Percentiles rank a stretch among this genome's conserved stretches.
Evolutionary conservation across 2,329 filamentous ascomycete genomes (phyloP).

Genomic region (Nemania sp.): DNA sequence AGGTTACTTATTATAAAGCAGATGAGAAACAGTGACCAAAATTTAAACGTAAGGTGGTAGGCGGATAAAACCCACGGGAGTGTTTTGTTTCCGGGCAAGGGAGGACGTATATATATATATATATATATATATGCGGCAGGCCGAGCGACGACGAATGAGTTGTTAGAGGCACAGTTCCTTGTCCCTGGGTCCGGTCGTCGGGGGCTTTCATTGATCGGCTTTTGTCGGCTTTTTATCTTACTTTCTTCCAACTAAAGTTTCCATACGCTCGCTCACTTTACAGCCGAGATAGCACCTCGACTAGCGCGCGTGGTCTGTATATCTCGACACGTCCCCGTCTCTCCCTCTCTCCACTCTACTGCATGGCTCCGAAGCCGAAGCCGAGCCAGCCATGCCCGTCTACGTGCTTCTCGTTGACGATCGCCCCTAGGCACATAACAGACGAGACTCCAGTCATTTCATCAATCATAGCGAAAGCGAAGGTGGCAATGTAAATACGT

Average conservation of each 20-base stretch:
- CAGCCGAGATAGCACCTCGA: background rate
- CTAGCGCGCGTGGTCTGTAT: background rate
- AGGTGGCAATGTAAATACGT: background rate
- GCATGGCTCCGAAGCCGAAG: constrained; percentile 3
- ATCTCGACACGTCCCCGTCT: background rate
- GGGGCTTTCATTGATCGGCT: background rate
- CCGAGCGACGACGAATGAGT: background rate
- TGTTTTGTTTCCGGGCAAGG: too few relatives aligned
- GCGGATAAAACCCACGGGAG: too few relatives aligned
- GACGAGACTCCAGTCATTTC: background rate
- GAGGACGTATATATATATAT: too few relatives aligned
- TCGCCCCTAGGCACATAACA: background rate
- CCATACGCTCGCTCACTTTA: background rate
- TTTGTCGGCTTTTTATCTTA: background rate
- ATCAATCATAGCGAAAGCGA: background rate
- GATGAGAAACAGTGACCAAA: too few relatives aligned
- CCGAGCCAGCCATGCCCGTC: background rate
- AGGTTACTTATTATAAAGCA: too few relatives aligned
- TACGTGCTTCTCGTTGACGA: background rate
- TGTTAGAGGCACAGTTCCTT: background rate
- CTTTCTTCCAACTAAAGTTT: background rate
- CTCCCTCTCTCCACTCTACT: background rate
- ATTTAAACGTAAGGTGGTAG: too few relatives aligned
- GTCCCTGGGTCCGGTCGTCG: constrained; percentile 2
- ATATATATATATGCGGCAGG: too few relatives aligned